A percentile compares a stretch with the other conserved stretches of the same genome.
phyloP scores from a whole-genome alignment of 805 yeast species.

The Ogataea pini region DNA sequence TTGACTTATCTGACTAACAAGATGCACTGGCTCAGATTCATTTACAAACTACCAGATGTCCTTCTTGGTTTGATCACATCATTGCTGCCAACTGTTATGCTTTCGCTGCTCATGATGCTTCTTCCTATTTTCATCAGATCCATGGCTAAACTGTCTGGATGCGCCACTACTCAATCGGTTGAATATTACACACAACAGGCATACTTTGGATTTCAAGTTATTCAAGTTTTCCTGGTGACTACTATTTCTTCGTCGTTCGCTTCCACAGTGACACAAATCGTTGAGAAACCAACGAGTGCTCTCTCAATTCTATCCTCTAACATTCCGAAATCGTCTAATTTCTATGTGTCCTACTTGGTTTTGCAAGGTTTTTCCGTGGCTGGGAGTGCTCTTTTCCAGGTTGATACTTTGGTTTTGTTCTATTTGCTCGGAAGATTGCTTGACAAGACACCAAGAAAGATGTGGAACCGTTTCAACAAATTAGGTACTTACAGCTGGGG shows the following conservation, averaged over 20 bases:
- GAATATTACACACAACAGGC: conserved; percentile 68
- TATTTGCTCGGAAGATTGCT: conserved; percentile 57
- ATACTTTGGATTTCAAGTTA: conserved; percentile 67
- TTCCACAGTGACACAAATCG: conserved; percentile 62
- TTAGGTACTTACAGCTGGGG: conserved; percentile 67
- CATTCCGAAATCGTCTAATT: conserved; percentile 73
- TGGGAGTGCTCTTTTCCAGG: conserved; percentile 65
- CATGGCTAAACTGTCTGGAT: conserved; percentile 63
- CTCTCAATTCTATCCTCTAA: conserved; percentile 63
- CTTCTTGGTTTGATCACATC: conserved; percentile 69
- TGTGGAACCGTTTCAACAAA: conserved; percentile 57
- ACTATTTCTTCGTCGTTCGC: conserved; percentile 73
- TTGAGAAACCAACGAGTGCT: conserved; percentile 57
- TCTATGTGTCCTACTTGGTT: conserved; percentile 65
- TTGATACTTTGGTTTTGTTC: conserved; percentile 57
- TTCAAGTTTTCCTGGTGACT: conserved; percentile 70
- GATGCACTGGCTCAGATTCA: conserved; percentile 54
- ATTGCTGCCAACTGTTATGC: conserved; percentile 64
- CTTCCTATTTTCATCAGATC: conserved; percentile 65
- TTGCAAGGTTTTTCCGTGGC: conserved; percentile 69
- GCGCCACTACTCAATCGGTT: conserved; percentile 54
- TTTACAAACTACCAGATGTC: conserved; percentile 52
- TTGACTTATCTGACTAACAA: conserved; percentile 61
- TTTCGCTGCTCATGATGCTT: conserved; percentile 64
- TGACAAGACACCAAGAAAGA: conserved; percentile 68